Conservation (phyloP, 2,329 filamentous ascomycete species). For the Amesomyces nigricolor region DNA sequence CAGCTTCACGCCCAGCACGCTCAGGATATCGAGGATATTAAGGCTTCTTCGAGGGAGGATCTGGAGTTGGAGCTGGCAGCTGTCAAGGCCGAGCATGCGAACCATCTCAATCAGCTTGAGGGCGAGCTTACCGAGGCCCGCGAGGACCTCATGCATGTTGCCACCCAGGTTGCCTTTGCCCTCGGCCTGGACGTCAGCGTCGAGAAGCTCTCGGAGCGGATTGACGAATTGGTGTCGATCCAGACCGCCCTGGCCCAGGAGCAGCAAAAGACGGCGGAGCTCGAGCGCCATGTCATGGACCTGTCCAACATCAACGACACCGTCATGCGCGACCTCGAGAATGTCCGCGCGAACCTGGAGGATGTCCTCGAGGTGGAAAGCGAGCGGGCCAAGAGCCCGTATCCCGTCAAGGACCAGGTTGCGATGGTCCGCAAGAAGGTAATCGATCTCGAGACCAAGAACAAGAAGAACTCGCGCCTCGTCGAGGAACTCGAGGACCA, state of each 20-base stretch:
- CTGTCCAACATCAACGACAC: conserved; percentile 54
- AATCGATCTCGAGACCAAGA: conserved; percentile 56
- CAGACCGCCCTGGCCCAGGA: conserved; percentile 56
- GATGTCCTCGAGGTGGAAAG: conserved; percentile 49
- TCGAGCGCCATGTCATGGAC: conserved; percentile 51
- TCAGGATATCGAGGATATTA: conserved; percentile 36
- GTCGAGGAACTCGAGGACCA: conserved; percentile 97
- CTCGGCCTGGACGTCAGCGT: conserved; percentile 59
- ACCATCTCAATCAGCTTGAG: conserved; percentile 51
- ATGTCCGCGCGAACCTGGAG: conserved; percentile 49
- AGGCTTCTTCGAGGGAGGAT: conserved; percentile 45
- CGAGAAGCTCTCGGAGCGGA: conserved; percentile 60
- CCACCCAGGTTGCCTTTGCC: conserved; percentile 56
- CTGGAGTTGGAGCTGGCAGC: conserved; percentile 53
- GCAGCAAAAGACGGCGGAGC: conserved; percentile 52
- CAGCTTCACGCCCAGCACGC: conserved; percentile 44
- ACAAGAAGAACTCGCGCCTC: conserved; percentile 85
- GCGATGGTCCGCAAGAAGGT: conserved; percentile 62
- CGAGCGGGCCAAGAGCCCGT: conserved; percentile 38
- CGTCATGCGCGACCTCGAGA: conserved; percentile 57
- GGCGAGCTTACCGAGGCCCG: conserved; percentile 59
- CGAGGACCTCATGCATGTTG: conserved; percentile 59
- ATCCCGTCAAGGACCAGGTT: conserved; percentile 50
- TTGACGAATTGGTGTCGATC: conserved; percentile 50
- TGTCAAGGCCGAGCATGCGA: conserved; percentile 56